Percentiles rank a stretch among this genome's conserved stretches.
Evolutionary conservation across 2,329 filamentous ascomycete species (phyloP).

Genomic region (Coniochaeta prunicola): DNA sequence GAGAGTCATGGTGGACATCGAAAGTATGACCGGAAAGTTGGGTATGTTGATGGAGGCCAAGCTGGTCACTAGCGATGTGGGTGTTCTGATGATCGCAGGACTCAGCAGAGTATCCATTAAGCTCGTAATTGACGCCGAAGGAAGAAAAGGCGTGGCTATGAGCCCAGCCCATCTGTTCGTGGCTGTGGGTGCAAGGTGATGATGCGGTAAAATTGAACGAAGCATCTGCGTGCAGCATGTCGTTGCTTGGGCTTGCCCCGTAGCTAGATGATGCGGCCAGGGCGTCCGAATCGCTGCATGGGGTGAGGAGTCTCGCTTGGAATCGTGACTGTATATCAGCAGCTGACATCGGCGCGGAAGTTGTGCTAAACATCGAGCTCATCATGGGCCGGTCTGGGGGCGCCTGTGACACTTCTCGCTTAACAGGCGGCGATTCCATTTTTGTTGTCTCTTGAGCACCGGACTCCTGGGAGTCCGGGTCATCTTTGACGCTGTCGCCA

Average conservation of each 20-base stretch:
- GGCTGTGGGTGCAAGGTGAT: neutral
- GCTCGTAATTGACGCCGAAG: constrained; percentile 25
- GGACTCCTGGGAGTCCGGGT: constrained; percentile 18
- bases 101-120: constrained; percentile 26
- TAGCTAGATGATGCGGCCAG: constrained; percentile 21
- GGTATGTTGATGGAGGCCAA: constrained; percentile 9
- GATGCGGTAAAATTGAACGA: constrained; percentile 4
- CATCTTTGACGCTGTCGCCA: constrained; percentile 29
- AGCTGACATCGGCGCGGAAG: constrained; percentile 18
- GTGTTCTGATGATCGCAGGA: constrained; percentile 22
- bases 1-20: neutral
- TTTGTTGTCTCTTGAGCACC: neutral
- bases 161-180: constrained; percentile 18
- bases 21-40: neutral
- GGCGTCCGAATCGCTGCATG: constrained; percentile 43
- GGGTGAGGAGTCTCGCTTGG: constrained; percentile 39
- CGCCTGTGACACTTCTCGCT: constrained; percentile 28
- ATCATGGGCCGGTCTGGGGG: constrained; percentile 19
- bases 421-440: constrained; percentile 19
- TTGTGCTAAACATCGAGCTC: constrained; percentile 16
- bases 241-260: constrained; percentile 22
- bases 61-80: constrained; percentile 16
- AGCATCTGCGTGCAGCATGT: constrained; percentile 17
- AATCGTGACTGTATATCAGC: constrained; percentile 23
- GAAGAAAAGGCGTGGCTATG: constrained; percentile 15